Conservation (phyloP, 176 grass and related monocot genomes). For the Musa schizocarpa region DNA sequence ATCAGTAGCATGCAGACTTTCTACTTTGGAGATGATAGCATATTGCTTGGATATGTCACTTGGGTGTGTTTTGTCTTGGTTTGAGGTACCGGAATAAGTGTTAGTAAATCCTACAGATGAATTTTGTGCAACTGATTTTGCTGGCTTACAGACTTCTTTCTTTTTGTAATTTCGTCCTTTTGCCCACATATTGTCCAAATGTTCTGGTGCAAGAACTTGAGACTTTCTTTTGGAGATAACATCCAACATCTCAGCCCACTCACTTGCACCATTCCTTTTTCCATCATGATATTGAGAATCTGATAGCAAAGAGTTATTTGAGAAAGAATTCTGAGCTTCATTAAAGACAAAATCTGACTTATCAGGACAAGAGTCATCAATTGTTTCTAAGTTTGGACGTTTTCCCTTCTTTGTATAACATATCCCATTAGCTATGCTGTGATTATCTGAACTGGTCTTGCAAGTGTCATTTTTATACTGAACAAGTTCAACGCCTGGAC, state of each 20-base stretch:
- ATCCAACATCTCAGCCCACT: constrained; percentile 43
- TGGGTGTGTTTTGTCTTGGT: constrained; percentile 6
- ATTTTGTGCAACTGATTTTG: constrained; percentile 26
- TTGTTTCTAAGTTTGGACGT: constrained; percentile 20
- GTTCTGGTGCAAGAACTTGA: constrained; percentile 70
- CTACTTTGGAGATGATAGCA: background rate
- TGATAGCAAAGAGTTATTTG: constrained; percentile 14
- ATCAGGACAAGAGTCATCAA: constrained; percentile 25
- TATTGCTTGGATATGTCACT: background rate
- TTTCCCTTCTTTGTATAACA: background rate
- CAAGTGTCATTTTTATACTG: constrained; percentile 41
- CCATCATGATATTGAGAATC: constrained; percentile 30
- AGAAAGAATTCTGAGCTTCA: constrained; percentile 1
- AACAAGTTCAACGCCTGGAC: constrained; percentile 91
- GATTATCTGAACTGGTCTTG: constrained; percentile 31
- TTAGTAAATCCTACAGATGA: constrained; percentile 18
- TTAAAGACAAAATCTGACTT: constrained; percentile 29
- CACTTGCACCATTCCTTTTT: constrained; percentile 20
- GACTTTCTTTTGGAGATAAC: constrained; percentile 36
- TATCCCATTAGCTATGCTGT: constrained; percentile 6
- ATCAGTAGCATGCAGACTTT: constrained; percentile 23
- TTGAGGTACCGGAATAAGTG: constrained; percentile 15
- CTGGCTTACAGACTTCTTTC: constrained; percentile 36
- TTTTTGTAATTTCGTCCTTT: constrained; percentile 89
- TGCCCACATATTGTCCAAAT: constrained; percentile 94